phyloP scores from a whole-genome alignment of 2,329 filamentous ascomycete species.

The Cordyceps cateniannulata region DNA sequence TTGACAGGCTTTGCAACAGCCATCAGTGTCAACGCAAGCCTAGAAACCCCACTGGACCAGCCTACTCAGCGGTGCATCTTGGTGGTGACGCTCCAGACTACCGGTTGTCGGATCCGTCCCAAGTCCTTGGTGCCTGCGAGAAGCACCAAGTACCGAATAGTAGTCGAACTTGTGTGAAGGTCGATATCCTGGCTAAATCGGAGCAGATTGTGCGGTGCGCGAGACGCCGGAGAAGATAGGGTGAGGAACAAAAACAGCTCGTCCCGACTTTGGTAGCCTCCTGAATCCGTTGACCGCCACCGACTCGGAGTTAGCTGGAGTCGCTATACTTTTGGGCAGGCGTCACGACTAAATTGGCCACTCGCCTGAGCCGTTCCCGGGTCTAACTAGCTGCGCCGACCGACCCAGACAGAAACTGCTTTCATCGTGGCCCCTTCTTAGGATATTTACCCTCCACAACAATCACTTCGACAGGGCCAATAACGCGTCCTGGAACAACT shows the following conservation, averaged over 20 bases:
- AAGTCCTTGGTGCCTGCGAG: slow-evolving; percentile 1
- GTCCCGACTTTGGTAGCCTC: background rate
- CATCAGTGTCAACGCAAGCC: slow-evolving; percentile 5
- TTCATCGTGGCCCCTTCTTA: background rate
- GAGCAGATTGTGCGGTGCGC: background rate
- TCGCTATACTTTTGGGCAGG: slow-evolving; percentile 2
- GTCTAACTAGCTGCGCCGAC: background rate
- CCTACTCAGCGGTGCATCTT: slow-evolving; percentile 1
- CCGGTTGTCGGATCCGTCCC: slow-evolving; percentile 11
- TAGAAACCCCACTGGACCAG: slow-evolving; percentile 2
- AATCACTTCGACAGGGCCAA: background rate
- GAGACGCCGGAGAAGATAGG: background rate
- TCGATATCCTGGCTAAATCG: background rate
- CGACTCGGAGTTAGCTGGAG: slow-evolving; percentile 7
- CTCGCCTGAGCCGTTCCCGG: background rate
- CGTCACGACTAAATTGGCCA: slow-evolving; percentile 9
- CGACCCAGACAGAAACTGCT: slow-evolving; percentile 2
- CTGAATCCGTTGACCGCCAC: slow-evolving; percentile 8
- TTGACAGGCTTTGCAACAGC: slow-evolving; percentile 2
- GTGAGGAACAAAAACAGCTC: background rate
- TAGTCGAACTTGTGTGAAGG: background rate
- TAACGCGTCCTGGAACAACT: background rate
- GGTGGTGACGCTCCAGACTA: slow-evolving; percentile 11
- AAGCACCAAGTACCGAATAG: slow-evolving; percentile 7
- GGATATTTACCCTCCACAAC: slow-evolving; percentile 7